A percentile compares a stretch with the other conserved stretches of the same genome.
phyloP scores from a whole-genome alignment of 352 stramenopile genomes.

The Phytophthora europaea region DNA sequence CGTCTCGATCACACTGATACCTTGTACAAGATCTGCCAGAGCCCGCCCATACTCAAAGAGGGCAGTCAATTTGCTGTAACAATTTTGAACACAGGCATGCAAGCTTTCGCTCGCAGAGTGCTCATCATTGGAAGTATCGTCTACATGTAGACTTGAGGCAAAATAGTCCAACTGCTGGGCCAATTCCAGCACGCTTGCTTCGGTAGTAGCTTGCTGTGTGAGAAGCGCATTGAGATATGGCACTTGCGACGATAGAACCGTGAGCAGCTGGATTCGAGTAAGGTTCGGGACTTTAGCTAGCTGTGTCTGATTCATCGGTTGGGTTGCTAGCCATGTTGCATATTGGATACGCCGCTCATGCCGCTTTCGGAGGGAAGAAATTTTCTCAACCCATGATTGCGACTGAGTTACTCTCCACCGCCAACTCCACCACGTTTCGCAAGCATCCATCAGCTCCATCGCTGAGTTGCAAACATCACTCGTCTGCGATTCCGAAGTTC shows the following conservation, averaged over 20 bases:
- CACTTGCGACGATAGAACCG: conserved; percentile 51
- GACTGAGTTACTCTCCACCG: conserved; percentile 28
- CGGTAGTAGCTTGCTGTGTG: conserved; percentile 39
- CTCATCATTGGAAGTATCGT: background rate
- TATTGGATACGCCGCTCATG: conserved; percentile 55
- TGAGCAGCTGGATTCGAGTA: conserved; percentile 49
- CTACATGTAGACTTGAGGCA: conserved; percentile 37
- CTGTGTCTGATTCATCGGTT: conserved; percentile 1
- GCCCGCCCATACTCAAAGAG: conserved; percentile 54
- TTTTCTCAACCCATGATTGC: conserved; percentile 14
- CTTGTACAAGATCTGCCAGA: conserved; percentile 62
- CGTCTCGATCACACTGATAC: conserved; percentile 59
- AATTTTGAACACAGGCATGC: conserved; percentile 46
- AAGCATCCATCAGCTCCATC: conserved; percentile 28
- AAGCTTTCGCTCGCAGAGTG: conserved; percentile 27
- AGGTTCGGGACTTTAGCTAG: conserved; percentile 7
- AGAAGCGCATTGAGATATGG: conserved; percentile 48
- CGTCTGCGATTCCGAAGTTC: conserved; percentile 5
- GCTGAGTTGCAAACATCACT: conserved; percentile 26
- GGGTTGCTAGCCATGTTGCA: conserved; percentile 41
- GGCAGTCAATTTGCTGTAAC: conserved; percentile 42
- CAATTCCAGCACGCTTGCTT: conserved; percentile 54
- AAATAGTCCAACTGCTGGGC: conserved; percentile 67
- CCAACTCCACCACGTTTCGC: conserved; percentile 27
- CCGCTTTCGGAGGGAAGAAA: conserved; percentile 23